phyloP scores from a whole-genome alignment of 306 rosid species.

The Cicer bijugum region DNA sequence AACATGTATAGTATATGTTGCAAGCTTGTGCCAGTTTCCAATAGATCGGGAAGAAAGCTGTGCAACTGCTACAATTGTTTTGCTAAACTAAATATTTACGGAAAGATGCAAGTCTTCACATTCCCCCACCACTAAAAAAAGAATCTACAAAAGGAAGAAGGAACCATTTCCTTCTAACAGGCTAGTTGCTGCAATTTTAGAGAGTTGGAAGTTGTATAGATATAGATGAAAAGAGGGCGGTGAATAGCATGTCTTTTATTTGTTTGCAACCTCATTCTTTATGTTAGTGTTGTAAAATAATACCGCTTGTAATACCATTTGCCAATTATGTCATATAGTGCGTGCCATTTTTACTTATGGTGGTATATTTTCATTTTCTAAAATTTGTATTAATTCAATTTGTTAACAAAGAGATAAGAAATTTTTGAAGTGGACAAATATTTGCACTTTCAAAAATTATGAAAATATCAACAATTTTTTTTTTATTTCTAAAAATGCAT shows the following conservation, averaged over 20 bases:
- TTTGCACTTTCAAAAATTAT: too few relatives aligned
- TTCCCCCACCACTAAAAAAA: neutral
- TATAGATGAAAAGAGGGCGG: slow-evolving; percentile 38
- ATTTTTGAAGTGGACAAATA: too few relatives aligned
- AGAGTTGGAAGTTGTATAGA: slow-evolving; percentile 40
- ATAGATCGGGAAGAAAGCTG: slow-evolving; percentile 25
- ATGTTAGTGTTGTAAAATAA: slow-evolving; percentile 40
- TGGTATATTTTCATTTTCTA: too few relatives aligned
- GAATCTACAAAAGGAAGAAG: neutral
- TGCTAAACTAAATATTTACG: slow-evolving; percentile 17
- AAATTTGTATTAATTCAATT: too few relatives aligned
- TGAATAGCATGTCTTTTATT: slow-evolving; percentile 17
- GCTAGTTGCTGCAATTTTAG: slow-evolving; percentile 35
- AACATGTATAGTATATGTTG: slow-evolving; percentile 35
- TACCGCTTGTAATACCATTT: neutral
- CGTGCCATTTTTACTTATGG: neutral
- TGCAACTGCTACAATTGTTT: slow-evolving; percentile 36
- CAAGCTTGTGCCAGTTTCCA: slow-evolving; percentile 47
- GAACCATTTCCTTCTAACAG: slow-evolving; percentile 35
- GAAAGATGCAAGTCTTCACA: neutral
- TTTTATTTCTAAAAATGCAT: too few relatives aligned
- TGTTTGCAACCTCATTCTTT: slow-evolving; percentile 33
- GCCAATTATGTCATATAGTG: slow-evolving; percentile 6
- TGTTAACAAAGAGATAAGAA: too few relatives aligned
- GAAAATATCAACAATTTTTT: too few relatives aligned